Evolutionary conservation across 1,284 basidiomycete species (phyloP), one percentile per base, ranked within the genome.

Genomic region (Cutaneotrichosporon cyanovorans): DNA sequence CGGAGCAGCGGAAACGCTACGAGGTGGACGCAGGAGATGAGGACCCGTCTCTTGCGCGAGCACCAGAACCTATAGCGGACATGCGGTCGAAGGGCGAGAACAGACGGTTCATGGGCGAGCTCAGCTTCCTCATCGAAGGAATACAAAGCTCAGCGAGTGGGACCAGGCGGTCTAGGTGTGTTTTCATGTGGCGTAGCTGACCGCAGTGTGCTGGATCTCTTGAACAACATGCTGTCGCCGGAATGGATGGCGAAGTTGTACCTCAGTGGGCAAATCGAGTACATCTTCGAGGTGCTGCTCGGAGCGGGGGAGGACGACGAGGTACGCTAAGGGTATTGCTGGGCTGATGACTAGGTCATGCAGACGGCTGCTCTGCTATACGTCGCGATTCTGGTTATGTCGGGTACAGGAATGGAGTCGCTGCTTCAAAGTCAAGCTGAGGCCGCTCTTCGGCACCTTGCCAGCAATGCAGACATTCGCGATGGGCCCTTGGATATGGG

Each of bases 11-110:
- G 35, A 63, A 64, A 40, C 56, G 52, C 40, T 68, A 61, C 42
- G 68, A 68, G 46, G 62, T 66, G 31, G 63, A 68, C 48, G 65
- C 61, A 37, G 51, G 40, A 9, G 46, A 42, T 12, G 49, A 38
- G 18, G 57, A 48, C 47, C 45, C 55, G 3, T 51, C 52, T 0
- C 57, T 48, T 40, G 66, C 64, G 4, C 48, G 56, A 33, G 61
- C 62, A 6, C 65, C 65, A 3, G 60, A 60, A 23, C 55, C 61
- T 9, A 60, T 69, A 8, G 59, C 66, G 5, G 68, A 72, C 44
- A 62, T 71, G 60, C 46, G 68, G 32, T 65, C 63, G 4, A 63
- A 61, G 49, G 69, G 69, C 5, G 69, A 66, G 49, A 69, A 69
- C 39, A 46, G 68, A 16, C 54, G 61, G 12, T 68, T 71, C 51